Base-by-base conservation (phyloP, 208 protist species). In the Crithidia mellificae region DNA sequence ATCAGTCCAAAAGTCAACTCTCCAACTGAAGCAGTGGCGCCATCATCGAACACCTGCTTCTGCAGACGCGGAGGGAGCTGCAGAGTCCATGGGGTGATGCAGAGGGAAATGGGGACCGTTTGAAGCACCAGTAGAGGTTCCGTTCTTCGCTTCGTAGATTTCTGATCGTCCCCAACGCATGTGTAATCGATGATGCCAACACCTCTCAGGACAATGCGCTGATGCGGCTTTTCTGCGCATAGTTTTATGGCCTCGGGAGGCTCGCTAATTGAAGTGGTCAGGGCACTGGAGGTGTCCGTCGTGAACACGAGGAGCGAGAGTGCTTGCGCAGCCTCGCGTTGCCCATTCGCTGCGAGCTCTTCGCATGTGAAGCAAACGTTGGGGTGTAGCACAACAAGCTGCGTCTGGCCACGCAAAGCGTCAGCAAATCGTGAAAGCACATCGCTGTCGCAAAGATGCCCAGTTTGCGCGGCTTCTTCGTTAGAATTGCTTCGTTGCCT, bases 11-110 rank as follows among this genome's bases (percentile, higher is more conserved):
- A 54, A 17, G 30, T 39, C 2, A 22, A 9, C 32, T 25, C 58
- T 1, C 27, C 34, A 20, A 68, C 34, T 20, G 58, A 59, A n/a
- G 58, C 67, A 46, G 58, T 47, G 14, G n/a, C n/a, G 0, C 67
- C 67, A 5, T 27, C 17, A 32, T 63, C 29, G 32, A 41, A 57
- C 17, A 73, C 67, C 3, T 52, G 50, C 22, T 19, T 27, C 7
- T 11, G 22, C 50, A 59, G n/a, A 11, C 49, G 63, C 6, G 44
- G 1, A 15, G 51, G 63, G 32, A 68, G 51, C 3, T 41, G 43
- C 17, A 32, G 44, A 19, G 59, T 22, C 38, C 53, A 61, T 24
- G 24, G 53, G 9, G 44, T 19, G 2, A 63, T 20, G 1, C n/a
- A 0, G 7, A 74, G 30, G 19, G 20, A 49, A 39, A 62, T 36